Base-by-base conservation (phyloP, 352 stramenopile genomes). In the Pythium phragmitis region DNA sequence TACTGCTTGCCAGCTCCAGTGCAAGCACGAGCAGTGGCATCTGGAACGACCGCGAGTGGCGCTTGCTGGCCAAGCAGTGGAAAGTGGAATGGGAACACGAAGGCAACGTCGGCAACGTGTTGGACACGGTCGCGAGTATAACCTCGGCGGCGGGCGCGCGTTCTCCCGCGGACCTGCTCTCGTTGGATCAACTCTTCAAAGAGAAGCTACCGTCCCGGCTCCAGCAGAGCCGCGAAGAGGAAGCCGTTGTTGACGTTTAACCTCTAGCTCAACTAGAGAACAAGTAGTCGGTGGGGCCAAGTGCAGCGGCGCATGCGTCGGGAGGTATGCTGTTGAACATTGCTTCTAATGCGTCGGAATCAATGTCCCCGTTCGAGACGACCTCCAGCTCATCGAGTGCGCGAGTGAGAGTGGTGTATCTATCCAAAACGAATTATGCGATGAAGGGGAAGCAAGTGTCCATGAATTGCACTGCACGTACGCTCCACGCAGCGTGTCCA, bases 101-200 rank as follows among this genome's bases (percentile, higher is more conserved):
- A 63, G 61, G 61, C 7, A 67, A 67, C 28, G 67, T 74, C 3
- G 67, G 67, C 11, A 69, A 74, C 51, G 53, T 69, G 14, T 54
- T 74, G 28, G 62, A 69, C 58, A 65, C 60, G 2, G 67, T 74
- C 17, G 67, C 67, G 4, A 64, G 61, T 4, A 45, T 73, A 58
- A 85, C 37, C 50, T 67, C n/a, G 65, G 56, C 45, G 11, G 68
- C 17, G 70, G 42, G 36, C 7, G 60, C 49, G 60, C 71, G 13
- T 33, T 62, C 39, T 62, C 75, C 49, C 36, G 48, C 45, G 13
- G 65, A 67, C n/a, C 21, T 72, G 14, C 36, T 91, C 46, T 75
- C 74, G 6, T 62, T 92, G 23, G 75, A 88, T 23, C 73, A 91
- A 53, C 77, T 90, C 56, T 92, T 92, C 56, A 91, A 89, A 23